Base-by-base conservation (phyloP, 345 rosid genomes). In the Eucalyptus virginea region DNA sequence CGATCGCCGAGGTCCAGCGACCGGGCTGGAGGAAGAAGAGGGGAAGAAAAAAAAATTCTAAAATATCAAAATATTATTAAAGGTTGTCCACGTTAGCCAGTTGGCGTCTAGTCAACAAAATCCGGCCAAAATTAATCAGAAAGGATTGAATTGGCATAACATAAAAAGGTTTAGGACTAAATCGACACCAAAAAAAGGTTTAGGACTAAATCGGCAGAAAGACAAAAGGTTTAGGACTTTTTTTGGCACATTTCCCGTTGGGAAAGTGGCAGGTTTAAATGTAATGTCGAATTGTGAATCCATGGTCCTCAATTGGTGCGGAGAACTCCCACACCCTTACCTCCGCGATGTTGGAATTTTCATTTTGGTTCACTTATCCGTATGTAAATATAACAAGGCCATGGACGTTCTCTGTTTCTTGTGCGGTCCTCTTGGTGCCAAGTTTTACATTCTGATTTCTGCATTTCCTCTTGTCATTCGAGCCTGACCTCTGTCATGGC, bases 21-120 rank as follows among this genome's bases (percentile, higher is more conserved):
- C 5, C 5, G 17, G 17, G 17, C 14, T 49, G 50, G 50, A 49
- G 50, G 50, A 49, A 49, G 50, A 49, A 49, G 5, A 49, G 6
- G 50, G 50, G 17, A 14, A 14, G 1, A 48, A 13, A 48, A 13
- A 44, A 49, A 48, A 48, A 49, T 49, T 13, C 3, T 2, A 14
- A 49, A 49, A 5, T 49, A 49, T 49, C 14, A 49, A 49, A 49
- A 49, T 5, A 49, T 49, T 49, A 13, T 49, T 13, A 49, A 49
- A 49, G 14, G n/a, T n/a, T n/a, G n/a, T n/a, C n/a, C 2, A 48
- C 2, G 2, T 48, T 1, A 49, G 5, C 6, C 6, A 2, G 16
- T 6, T 1, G 6, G 3, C 16, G 14, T 49, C 17, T 2, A 14
- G 0, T 49, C 51, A 14, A 14, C 51, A 49, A 49, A 49, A 49